phyloP scores from a whole-genome alignment of 2,329 filamentous ascomycete genomes.

The Fusarium pseudoanthophilum region DNA sequence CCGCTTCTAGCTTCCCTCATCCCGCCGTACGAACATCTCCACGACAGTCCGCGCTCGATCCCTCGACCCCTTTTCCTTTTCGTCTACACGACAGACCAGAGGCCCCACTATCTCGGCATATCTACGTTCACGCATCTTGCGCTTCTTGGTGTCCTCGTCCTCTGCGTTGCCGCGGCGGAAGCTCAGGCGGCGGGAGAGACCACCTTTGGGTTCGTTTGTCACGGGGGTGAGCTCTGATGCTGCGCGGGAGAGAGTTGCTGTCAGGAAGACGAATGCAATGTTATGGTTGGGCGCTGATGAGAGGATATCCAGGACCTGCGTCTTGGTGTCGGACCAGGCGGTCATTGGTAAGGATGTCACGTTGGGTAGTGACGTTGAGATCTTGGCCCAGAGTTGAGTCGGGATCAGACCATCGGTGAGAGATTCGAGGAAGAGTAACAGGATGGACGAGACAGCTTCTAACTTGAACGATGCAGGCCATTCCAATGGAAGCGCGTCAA shows the following conservation, averaged over 20 bases:
- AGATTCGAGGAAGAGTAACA: constrained; percentile 79
- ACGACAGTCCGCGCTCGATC: constrained; percentile 74
- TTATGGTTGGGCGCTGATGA: constrained; percentile 80
- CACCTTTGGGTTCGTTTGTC: constrained; percentile 47
- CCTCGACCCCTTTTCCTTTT: constrained; percentile 68
- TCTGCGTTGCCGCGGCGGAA: constrained; percentile 52
- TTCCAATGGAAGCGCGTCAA: constrained; percentile 70
- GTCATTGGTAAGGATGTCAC: constrained; percentile 41
- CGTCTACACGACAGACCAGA: constrained; percentile 67
- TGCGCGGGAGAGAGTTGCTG: constrained; percentile 74
- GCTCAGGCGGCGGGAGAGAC: constrained; percentile 59
- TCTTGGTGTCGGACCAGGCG: constrained; percentile 57
- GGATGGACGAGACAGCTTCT: constrained; percentile 76
- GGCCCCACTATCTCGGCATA: constrained; percentile 74
- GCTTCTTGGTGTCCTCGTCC: constrained; percentile 52
- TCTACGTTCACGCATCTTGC: constrained; percentile 68
- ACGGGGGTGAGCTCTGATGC: constrained; percentile 59
- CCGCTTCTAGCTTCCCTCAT: constrained; percentile 48
- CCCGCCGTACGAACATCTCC: constrained; percentile 70
- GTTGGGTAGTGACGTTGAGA: constrained; percentile 68
- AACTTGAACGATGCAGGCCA: constrained; percentile 73
- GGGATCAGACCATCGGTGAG: constrained; percentile 85
- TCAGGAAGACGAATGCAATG: constrained; percentile 89
- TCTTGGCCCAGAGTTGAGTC: constrained; percentile 73
- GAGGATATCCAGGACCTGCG: constrained; percentile 76